A percentile compares a stretch with the other conserved stretches of the same genome.
These are phyloP conservation scores for Aspergillus eucalypticola DNA, from an alignment of 2,329 filamentous ascomycete species.

Conservation along the genomic window DNA sequence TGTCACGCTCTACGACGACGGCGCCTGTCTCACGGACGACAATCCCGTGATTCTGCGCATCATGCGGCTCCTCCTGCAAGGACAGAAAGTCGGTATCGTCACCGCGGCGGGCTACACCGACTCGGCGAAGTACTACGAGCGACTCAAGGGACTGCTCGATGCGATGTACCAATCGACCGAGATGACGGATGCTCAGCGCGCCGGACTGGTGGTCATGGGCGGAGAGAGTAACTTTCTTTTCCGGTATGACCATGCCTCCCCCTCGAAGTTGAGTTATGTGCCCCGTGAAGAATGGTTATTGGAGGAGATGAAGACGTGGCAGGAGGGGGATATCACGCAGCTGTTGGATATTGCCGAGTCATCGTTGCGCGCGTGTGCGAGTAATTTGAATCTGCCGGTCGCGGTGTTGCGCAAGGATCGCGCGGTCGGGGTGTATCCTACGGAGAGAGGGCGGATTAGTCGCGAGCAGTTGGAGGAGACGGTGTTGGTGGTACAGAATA, in stretches of 20 bases:
- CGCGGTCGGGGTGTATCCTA: slow-evolving; percentile 74
- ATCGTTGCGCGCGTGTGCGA: slow-evolving; percentile 78
- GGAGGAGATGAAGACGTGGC: slow-evolving; percentile 54
- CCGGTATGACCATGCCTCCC: slow-evolving; percentile 66
- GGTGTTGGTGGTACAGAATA: slow-evolving; percentile 89
- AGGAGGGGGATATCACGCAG: slow-evolving; percentile 68
- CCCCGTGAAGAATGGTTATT: slow-evolving; percentile 60
- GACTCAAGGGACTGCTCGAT: slow-evolving; percentile 83
- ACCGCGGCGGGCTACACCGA: slow-evolving; percentile 95
- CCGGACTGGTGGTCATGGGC: slow-evolving; percentile 86
- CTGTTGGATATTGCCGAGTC: slow-evolving; percentile 89
- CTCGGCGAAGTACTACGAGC: slow-evolving; percentile 79
- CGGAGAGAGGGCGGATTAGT: slow-evolving; percentile 66
- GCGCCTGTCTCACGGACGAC: slow-evolving; percentile 70
- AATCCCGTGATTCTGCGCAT: slow-evolving; percentile 75
- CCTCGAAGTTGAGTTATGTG: slow-evolving; percentile 68
- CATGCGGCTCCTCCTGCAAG: slow-evolving; percentile 70
- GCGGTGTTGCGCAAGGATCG: slow-evolving; percentile 83
- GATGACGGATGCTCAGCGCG: slow-evolving; percentile 67
- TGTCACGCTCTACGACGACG: slow-evolving; percentile 92
- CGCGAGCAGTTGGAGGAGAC: slow-evolving; percentile 94
- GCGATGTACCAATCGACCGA: slow-evolving; percentile 65
- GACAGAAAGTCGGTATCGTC: slow-evolving; percentile 88
- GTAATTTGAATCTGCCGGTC: slow-evolving; percentile 76
- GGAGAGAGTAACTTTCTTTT: slow-evolving; percentile 97